These are phyloP conservation scores for Scutellaria galericulata DNA, from an alignment of 257 asterid species.

Conservation along the genomic window DNA sequence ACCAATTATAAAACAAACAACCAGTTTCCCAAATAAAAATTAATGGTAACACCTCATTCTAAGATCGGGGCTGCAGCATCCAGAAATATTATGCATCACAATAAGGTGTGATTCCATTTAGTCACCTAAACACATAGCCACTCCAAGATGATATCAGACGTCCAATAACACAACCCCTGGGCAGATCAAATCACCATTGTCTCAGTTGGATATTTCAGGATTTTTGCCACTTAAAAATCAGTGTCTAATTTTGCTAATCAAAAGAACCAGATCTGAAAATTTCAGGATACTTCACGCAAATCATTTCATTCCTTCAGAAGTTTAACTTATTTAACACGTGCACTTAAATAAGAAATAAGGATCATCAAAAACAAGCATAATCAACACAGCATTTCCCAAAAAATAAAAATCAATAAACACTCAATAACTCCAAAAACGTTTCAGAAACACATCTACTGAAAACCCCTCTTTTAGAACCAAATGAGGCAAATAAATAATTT, in stretches of 20 bases:
- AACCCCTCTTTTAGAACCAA: neutral
- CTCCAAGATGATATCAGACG: neutral
- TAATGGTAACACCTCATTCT: neutral
- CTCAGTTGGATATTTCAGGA: no score
- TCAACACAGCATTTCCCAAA: neutral
- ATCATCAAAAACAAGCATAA: slow-evolving; percentile 25
- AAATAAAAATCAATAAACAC: neutral
- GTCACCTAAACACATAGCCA: neutral
- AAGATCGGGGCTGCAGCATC: neutral
- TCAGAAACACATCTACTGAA: neutral
- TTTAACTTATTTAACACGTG: slow-evolving; percentile 18
- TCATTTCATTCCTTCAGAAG: neutral
- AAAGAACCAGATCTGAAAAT: slow-evolving; percentile 25
- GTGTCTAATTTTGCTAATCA: neutral
- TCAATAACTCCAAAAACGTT: neutral
- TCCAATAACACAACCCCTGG: neutral
- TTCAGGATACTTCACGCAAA: neutral
- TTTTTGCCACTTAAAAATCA: no score
- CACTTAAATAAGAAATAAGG: slow-evolving; percentile 6
- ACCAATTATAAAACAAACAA: neutral
- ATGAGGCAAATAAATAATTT: neutral
- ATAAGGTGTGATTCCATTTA: slow-evolving; percentile 1
- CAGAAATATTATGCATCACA: neutral
- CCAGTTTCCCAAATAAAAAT: slow-evolving; percentile 1
- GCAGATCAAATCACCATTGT: slow-evolving; percentile 10